These are phyloP conservation scores for Lecanosticta acicola DNA, from an alignment of 2,329 filamentous ascomycete species.

Conservation along the genomic window DNA sequence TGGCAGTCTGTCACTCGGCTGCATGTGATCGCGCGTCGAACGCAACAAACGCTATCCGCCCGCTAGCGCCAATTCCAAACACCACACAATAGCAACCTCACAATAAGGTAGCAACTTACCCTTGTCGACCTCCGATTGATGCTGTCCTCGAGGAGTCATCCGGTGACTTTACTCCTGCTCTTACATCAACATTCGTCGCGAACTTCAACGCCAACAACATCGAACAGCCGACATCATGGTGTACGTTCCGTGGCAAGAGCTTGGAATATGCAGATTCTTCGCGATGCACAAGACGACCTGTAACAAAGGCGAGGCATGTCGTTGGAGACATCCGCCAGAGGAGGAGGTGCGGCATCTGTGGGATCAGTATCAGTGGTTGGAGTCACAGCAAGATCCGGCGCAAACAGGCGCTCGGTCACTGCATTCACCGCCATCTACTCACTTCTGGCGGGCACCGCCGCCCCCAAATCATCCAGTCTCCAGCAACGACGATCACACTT, in stretches of 20 bases:
- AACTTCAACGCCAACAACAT: not conserved
- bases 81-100: not conserved
- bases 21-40: not conserved
- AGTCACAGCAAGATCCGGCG: not conserved
- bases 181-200: not conserved
- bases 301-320: slow-evolving; percentile 8
- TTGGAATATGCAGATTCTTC: slow-evolving; percentile 24
- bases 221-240: slow-evolving; percentile 13
- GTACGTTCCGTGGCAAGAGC: slow-evolving; percentile 20
- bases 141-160: too few species aligned
- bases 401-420: too few species aligned
- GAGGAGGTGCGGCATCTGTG: slow-evolving; percentile 14
- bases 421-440: too few species aligned
- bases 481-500: too few species aligned
- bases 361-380: slow-evolving; percentile 10
- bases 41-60: not conserved
- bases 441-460: too few species aligned
- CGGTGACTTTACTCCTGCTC: too few species aligned
- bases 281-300: slow-evolving; percentile 14
- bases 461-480: too few species aligned
- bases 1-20: too few species aligned
- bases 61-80: not conserved
- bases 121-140: not conserved
- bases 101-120: not conserved
- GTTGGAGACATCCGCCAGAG: slow-evolving; percentile 17